Evolutionary conservation across 495 filamentous ascomycete genomes (phyloP), one percentile per base, ranked within the genome.

Genomic region (Penicillium macrosclerotiorum): DNA sequence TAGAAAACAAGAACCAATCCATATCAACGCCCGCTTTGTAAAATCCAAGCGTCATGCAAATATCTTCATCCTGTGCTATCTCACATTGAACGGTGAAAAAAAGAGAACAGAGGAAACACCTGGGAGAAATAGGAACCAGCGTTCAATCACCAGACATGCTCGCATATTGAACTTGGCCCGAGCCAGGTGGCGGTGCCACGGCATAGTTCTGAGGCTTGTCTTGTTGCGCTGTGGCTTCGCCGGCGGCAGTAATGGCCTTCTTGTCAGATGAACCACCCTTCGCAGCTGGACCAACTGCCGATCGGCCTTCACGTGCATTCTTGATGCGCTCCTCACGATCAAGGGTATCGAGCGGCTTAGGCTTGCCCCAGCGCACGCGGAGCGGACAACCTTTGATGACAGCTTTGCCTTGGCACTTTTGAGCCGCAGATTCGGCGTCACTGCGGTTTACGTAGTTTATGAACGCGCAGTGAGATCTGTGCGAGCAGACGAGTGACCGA

Each of bases 391-490:
- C 94, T 24, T 77, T 65, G 38, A 86, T 85, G 23, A 97, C 77
- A 1, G 89, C 89, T 49, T 86, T 88, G 1, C 94, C 93, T 64
- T 96, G 86, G 57, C 88, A 92, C 23, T 86, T 83, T 41, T 79
- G 79, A 0, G 94, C 86, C 0, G 93, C 93, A 18, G 74, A 81
- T 65, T 97, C 93, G 8, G 93, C 93, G 2, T 77, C 83, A 31
- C 87, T 80, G 40, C 94, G 82, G 19, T 80, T 86, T 42, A 86
- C 77, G 62, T 87, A 98, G 69, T 97, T 98, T 66, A 98, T 78
- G 57, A 96, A 98, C 0, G 94, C 93, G 57, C 89, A 95, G 59
- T 96, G 94, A 6, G 93, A 88, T 65, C 95, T 92, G 65, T 98
- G 93, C 9, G 90, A 94, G 65, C 94, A 96, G 36, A 97, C 84